Evolutionary conservation across 2,329 filamentous ascomycete species (phyloP).

Genomic region (Monascus ruber): DNA sequence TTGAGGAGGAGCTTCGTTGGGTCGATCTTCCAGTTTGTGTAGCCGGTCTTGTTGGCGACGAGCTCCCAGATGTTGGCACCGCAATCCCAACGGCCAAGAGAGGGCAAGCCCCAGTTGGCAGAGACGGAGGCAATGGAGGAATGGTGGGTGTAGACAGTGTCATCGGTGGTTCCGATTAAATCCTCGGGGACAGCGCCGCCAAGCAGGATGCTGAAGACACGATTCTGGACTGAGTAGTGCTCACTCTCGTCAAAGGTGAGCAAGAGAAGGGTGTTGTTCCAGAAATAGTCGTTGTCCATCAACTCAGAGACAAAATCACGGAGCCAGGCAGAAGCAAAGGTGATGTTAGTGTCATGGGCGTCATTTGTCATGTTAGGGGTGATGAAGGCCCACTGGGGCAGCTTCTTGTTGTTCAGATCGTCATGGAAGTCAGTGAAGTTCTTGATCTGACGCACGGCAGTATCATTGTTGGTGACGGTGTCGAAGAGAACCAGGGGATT

Average conservation of each 20-base stretch:
- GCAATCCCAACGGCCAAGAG: slow-evolving; percentile 56
- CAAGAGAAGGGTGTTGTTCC: slow-evolving; percentile 59
- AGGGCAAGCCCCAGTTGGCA: slow-evolving; percentile 55
- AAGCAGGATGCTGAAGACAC: slow-evolving; percentile 55
- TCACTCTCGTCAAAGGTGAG: slow-evolving; percentile 69
- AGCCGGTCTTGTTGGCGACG: slow-evolving; percentile 47
- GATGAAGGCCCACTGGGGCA: slow-evolving; percentile 53
- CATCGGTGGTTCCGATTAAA: slow-evolving; percentile 53
- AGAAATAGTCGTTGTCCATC: slow-evolving; percentile 54
- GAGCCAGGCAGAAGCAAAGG: slow-evolving; percentile 54
- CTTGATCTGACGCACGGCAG: slow-evolving; percentile 56
- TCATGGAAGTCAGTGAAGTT: slow-evolving; percentile 55
- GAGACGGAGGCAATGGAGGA: slow-evolving; percentile 49
- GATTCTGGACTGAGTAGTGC: slow-evolving; percentile 53
- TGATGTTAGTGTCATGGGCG: slow-evolving; percentile 60
- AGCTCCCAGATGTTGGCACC: slow-evolving; percentile 55
- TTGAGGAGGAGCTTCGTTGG: slow-evolving; percentile 36
- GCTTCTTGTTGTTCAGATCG: slow-evolving; percentile 47
- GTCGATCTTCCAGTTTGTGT: slow-evolving; percentile 26
- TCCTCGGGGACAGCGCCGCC: slow-evolving; percentile 55
- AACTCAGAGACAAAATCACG: slow-evolving; percentile 57
- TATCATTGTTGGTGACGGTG: slow-evolving; percentile 43
- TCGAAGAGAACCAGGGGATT: slow-evolving; percentile 56
- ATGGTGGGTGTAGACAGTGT: slow-evolving; percentile 58
- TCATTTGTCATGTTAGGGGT: slow-evolving; percentile 45